phyloP scores from a whole-genome alignment of 1,139 yeast species.

The Blastobotrys aristatus region DNA sequence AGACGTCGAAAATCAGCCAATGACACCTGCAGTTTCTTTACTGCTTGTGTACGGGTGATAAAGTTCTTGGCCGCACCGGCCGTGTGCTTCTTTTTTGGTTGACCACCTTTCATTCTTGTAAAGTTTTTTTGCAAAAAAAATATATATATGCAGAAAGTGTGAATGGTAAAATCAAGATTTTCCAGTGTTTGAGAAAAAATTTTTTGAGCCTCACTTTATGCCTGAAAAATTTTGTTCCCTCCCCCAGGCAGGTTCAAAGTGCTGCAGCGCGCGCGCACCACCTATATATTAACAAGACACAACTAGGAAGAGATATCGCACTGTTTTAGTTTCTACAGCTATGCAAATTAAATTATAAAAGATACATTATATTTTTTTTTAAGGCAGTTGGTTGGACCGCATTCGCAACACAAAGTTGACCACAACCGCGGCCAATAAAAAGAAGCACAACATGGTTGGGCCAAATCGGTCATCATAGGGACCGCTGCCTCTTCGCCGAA shows the following conservation, averaged over 20 bases:
- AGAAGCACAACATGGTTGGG: slow-evolving; percentile 96
- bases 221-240: not conserved
- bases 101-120: slow-evolving; percentile 11
- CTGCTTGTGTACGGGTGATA: slow-evolving; percentile 93
- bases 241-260: not conserved
- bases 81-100: slow-evolving; percentile 70
- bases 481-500: slow-evolving; percentile 93
- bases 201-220: slow-evolving; percentile 4
- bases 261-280: no score
- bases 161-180: no score
- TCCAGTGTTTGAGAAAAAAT: not conserved
- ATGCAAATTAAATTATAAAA: no score
- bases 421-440: slow-evolving; percentile 84
- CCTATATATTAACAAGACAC: no score
- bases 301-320: no score
- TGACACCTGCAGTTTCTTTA: slow-evolving; percentile 84
- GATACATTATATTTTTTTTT: no score
- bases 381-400: slow-evolving; percentile 3
- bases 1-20: slow-evolving; percentile 97
- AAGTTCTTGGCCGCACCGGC: slow-evolving; percentile 90
- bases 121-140: slow-evolving; percentile 1
- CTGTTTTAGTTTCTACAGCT: no score
- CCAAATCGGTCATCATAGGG: slow-evolving; percentile 98
- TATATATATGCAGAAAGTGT: not conserved
- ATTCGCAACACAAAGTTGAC: slow-evolving; percentile 87